phyloP scores from a whole-genome alignment of 1,284 basidiomycete species.

The Puccinia polysora region DNA sequence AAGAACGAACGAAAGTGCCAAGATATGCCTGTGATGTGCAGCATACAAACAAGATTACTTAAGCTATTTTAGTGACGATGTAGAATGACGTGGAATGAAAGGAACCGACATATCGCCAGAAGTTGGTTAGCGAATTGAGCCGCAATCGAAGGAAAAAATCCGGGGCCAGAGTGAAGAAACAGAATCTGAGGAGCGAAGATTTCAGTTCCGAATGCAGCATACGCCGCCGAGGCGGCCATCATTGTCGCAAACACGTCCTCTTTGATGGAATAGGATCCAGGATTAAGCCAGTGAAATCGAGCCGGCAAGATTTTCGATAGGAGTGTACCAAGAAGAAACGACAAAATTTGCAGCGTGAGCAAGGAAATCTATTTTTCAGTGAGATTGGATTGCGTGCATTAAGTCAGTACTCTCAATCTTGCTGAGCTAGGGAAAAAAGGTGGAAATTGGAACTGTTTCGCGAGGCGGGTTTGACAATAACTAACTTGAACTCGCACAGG shows the following conservation, averaged over 20 bases:
- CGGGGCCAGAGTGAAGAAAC: conserved; percentile 30
- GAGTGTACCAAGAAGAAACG: conserved; percentile 40
- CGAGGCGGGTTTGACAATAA: too few species aligned
- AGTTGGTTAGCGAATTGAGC: conserved; percentile 43
- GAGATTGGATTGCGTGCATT: too few species aligned
- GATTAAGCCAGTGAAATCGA: conserved; percentile 28
- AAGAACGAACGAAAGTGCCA: conserved; percentile 13
- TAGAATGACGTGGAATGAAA: neutral
- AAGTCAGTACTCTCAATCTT: too few species aligned
- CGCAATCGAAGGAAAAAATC: conserved; percentile 18
- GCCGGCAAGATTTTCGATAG: conserved; percentile 37
- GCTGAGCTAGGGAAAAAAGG: too few species aligned
- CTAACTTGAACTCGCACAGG: conserved; percentile 39
- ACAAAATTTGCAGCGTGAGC: conserved; percentile 43
- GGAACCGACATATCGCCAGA: conserved; percentile 35
- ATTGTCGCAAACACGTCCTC: conserved; percentile 44
- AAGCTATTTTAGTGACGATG: neutral
- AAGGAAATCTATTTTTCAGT: conserved; percentile 32
- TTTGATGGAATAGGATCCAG: conserved; percentile 42
- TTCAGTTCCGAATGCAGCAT: conserved; percentile 43
- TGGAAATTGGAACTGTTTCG: too few species aligned
- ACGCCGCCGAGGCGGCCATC: conserved; percentile 43
- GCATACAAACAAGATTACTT: too few species aligned
- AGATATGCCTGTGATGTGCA: neutral
- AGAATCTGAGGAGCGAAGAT: conserved; percentile 43